Evolutionary conservation across 2,329 filamentous ascomycete species (phyloP), one percentile per base, ranked within the genome.

Genomic region (Shiraia sp.): DNA sequence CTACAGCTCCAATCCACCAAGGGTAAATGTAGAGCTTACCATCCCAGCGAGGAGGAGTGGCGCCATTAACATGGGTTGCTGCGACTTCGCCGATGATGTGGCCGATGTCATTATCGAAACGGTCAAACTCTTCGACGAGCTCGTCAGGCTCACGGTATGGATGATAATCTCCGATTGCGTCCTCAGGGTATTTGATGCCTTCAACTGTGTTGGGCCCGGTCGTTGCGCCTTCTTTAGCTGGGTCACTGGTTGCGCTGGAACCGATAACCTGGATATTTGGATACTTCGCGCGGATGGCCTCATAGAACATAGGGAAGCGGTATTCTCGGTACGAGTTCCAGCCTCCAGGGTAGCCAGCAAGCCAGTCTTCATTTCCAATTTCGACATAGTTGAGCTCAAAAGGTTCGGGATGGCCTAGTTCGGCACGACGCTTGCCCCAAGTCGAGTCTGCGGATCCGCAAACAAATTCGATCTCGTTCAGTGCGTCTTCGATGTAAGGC

Each of bases 1-100:
- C 78, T 2, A 87, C 79, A 7, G 78, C 73, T 17, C 81, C 82
- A 35, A 80, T 78, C 81, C 66, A 64, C 58, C 57, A 69, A 9
- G 60, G 53, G 36, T 57, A 63, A 10, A 40, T 49, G 45, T 57
- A 52, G 5, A 65, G 36, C 6, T 40, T 25, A 4, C 55, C 59
- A 2, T 53, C 39, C 64, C 63, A 68, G 41, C 58, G 51, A 24
- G 55, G 38, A 24, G 42, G 34, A 29, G 46, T 45, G 1, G 46
- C 63, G 10, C 61, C 63, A 40, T 68, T 65, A 23, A 57, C 53
- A 30, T 68, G 63, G 2, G 51, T 59, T 3, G 61, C 61, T 12
- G 67, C 65, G 25, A 69, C 68, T 47, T 73, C 69, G 23, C 61
- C 58, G 16, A 71, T 49, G 14, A 65, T 64, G 39, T 59, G 55